Percentiles rank a stretch among this genome's conserved stretches.
phyloP scores from a whole-genome alignment of 176 grass and related monocot species.

The Paspalum vaginatum region DNA sequence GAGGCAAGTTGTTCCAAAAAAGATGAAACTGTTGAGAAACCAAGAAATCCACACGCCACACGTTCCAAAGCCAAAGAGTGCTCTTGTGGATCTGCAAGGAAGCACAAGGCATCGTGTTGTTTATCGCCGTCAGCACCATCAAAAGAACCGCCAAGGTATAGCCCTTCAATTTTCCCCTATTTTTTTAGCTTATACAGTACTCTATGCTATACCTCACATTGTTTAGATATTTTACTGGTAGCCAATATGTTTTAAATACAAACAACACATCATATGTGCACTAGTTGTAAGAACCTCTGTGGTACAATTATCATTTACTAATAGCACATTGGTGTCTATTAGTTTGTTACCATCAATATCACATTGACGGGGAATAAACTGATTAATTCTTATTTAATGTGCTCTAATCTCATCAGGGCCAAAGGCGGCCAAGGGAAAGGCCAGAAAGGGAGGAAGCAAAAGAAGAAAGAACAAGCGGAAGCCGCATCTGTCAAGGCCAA shows the following conservation, averaged over 20 bases:
- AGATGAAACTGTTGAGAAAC: constrained; percentile 28
- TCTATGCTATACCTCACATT: not conserved
- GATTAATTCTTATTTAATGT: not conserved
- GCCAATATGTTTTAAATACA: not conserved
- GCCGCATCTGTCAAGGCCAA: constrained; percentile 3
- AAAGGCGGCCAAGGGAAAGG: constrained; percentile 50
- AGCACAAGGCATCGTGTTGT: constrained; percentile 59
- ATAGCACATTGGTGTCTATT: not conserved
- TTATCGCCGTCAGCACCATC: constrained; percentile 38
- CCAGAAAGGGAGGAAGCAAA: constrained; percentile 56
- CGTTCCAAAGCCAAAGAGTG: constrained; percentile 54
- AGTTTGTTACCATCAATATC: not conserved
- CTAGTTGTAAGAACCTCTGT: not conserved
- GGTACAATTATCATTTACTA: not conserved
- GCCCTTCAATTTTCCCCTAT: not conserved
- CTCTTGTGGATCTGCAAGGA: constrained; percentile 62
- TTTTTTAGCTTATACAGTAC: constrained; percentile 19
- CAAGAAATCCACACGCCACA: constrained; percentile 24
- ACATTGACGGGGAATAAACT: not conserved
- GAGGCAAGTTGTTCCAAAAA: constrained; percentile 37
- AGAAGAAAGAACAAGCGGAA: constrained; percentile 48
- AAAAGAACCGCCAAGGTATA: constrained; percentile 52
- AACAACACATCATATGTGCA: not conserved
- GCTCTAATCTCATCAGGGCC: constrained; percentile 1
- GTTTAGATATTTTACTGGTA: not conserved